Conservation (phyloP, 2,329 filamentous ascomycete species). For the Aspergillus terreus region DNA sequence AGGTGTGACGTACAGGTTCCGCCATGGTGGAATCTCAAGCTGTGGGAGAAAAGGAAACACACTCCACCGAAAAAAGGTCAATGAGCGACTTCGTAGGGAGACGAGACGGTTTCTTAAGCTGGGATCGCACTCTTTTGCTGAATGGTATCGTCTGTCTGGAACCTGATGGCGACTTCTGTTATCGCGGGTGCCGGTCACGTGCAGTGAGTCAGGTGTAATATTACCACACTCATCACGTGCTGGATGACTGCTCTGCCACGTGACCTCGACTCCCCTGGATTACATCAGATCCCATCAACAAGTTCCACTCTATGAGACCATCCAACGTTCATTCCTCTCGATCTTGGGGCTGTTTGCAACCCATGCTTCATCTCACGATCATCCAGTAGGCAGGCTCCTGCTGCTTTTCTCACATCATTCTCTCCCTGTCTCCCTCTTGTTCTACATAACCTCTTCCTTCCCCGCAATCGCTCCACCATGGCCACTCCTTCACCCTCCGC, state of each 20-base stretch:
- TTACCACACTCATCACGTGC: slow-evolving; percentile 4
- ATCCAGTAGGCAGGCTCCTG: slow-evolving; percentile 36
- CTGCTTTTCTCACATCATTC: slow-evolving; percentile 19
- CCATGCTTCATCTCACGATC: slow-evolving; percentile 21
- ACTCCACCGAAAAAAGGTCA: slow-evolving; percentile 4
- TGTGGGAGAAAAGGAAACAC: neutral
- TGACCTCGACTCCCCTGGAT: slow-evolving; percentile 8
- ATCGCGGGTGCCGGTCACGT: slow-evolving; percentile 15
- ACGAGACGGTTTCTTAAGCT: neutral
- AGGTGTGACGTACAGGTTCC: slow-evolving; percentile 42
- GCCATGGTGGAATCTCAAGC: slow-evolving; percentile 28
- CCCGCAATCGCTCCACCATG: slow-evolving; percentile 21
- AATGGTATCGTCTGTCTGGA: neutral
- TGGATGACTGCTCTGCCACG: neutral
- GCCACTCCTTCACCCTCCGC: slow-evolving; percentile 26
- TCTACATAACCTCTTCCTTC: neutral
- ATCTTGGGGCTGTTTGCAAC: neutral
- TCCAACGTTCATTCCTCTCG: neutral
- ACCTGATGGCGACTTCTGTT: slow-evolving; percentile 18
- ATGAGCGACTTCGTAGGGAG: neutral
- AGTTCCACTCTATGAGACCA: neutral
- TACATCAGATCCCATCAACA: slow-evolving; percentile 7
- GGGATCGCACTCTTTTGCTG: neutral
- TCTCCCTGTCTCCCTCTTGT: neutral
- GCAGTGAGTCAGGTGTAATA: slow-evolving; percentile 16